Evolutionary conservation across 768 basidiomycete genomes (phyloP).

Genomic region (Lactarius indigo): DNA sequence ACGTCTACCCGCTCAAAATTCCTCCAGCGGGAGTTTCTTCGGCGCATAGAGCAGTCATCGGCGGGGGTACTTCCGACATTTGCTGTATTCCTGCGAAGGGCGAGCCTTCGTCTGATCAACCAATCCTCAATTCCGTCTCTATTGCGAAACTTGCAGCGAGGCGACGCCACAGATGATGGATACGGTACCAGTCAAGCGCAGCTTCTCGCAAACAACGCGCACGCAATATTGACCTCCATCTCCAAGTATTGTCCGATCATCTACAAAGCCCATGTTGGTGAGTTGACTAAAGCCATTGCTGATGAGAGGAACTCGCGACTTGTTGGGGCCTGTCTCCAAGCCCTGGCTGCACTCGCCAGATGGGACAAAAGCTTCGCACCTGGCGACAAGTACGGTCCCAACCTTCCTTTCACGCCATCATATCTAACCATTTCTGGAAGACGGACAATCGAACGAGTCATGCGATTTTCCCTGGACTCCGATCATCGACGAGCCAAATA

Average conservation of each 20-base stretch:
- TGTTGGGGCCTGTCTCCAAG: slow-evolving; percentile 70
- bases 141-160: slow-evolving; percentile 61
- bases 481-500: slow-evolving; percentile 77
- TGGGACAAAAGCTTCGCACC: slow-evolving; percentile 56
- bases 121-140: slow-evolving; percentile 82
- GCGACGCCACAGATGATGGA: slow-evolving; percentile 32
- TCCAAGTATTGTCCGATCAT: slow-evolving; percentile 75
- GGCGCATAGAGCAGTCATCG: slow-evolving; percentile 69
- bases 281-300: slow-evolving; percentile 69
- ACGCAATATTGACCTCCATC: slow-evolving; percentile 51
- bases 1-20: neutral
- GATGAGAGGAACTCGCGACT: slow-evolving; percentile 54
- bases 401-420: neutral
- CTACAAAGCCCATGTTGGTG: slow-evolving; percentile 68
- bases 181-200: slow-evolving; percentile 37
- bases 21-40: slow-evolving; percentile 69
- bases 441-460: slow-evolving; percentile 62
- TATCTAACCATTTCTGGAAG: slow-evolving; percentile 35
- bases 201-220: slow-evolving; percentile 45
- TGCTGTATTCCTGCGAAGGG: slow-evolving; percentile 62
- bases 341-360: slow-evolving; percentile 62
- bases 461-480: slow-evolving; percentile 54
- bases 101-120: slow-evolving; percentile 72
- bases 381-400: slow-evolving; percentile 54
- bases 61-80: slow-evolving; percentile 64